Evolutionary conservation across 164 flowering plant species (phyloP).

Genomic region (Kalanchoe fedtschenkoi): DNA sequence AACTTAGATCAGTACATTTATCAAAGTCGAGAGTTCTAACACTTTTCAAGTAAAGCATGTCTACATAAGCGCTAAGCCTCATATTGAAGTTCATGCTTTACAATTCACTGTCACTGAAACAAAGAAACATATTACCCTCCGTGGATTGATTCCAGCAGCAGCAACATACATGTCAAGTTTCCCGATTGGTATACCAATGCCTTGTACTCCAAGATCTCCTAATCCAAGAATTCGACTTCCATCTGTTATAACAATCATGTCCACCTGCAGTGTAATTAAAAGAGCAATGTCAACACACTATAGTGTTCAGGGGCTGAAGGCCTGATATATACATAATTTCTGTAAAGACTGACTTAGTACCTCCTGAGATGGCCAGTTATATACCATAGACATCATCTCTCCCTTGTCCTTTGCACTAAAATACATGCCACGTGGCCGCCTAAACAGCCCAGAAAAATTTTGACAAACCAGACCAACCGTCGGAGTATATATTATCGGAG

Average conservation of each 20-base stretch:
- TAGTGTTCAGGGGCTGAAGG: too few relatives aligned
- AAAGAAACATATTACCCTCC: constrained; percentile 41
- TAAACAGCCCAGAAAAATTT: constrained; percentile 86
- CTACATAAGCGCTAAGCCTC: not conserved
- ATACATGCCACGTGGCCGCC: constrained; percentile 99
- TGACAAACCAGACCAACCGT: constrained; percentile 97
- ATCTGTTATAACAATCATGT: constrained; percentile 97
- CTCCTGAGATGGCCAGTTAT: constrained; percentile 88
- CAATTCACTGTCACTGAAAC: not conserved
- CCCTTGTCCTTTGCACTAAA: constrained; percentile 98
- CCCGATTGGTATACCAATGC: constrained; percentile 96
- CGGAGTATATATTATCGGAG: constrained; percentile 97
- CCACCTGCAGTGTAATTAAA: constrained; percentile 50
- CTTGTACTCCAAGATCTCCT: constrained; percentile 99
- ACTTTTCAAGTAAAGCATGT: not conserved
- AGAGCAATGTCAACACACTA: not conserved
- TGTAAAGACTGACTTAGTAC: constrained; percentile 24
- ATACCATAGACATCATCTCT: constrained; percentile 99
- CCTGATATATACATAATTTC: not conserved
- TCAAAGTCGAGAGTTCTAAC: not conserved
- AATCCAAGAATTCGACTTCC: constrained; percentile 99
- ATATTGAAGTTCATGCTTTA: not conserved
- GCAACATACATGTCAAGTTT: constrained; percentile 99
- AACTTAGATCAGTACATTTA: not conserved
- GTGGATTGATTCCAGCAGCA: constrained; percentile 98